phyloP scores from a whole-genome alignment of 495 filamentous ascomycete genomes.

The Tuber magnatum region DNA sequence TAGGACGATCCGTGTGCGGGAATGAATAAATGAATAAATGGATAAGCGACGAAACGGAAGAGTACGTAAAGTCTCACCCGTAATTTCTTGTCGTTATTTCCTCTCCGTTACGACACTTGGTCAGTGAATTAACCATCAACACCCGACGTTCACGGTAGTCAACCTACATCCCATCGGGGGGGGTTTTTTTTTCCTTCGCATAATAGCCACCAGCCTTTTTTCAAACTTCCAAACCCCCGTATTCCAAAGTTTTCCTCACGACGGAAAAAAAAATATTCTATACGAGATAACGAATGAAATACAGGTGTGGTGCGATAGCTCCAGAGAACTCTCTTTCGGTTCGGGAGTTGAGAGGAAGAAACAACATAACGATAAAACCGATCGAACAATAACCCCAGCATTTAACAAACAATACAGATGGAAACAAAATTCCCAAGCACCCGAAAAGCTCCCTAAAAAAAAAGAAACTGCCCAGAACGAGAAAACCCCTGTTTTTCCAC shows the following conservation, averaged over 20 bases:
- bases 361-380: not conserved
- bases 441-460: not conserved
- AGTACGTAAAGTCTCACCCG: not conserved
- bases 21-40: not conserved
- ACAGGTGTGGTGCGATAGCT: not conserved
- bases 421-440: constrained; percentile 3
- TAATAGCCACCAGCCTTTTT: no score
- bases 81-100: not conserved
- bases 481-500: not conserved
- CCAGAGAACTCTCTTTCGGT: constrained; percentile 1
- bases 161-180: not conserved
- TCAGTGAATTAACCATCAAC: not conserved
- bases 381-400: constrained; percentile 1
- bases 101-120: not conserved
- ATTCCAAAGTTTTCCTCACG: not conserved
- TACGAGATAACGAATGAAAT: not conserved
- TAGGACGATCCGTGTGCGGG: not conserved
- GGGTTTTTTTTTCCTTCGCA: no score
- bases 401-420: not conserved
- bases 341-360: not conserved
- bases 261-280: not conserved
- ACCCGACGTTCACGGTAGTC: not conserved
- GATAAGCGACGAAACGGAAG: not conserved
- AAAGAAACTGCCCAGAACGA: not conserved
- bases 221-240: no score